phyloP scores from a whole-genome alignment of 2,329 filamentous ascomycete species.

The Xenosphaeropsis pyriputrescens region DNA sequence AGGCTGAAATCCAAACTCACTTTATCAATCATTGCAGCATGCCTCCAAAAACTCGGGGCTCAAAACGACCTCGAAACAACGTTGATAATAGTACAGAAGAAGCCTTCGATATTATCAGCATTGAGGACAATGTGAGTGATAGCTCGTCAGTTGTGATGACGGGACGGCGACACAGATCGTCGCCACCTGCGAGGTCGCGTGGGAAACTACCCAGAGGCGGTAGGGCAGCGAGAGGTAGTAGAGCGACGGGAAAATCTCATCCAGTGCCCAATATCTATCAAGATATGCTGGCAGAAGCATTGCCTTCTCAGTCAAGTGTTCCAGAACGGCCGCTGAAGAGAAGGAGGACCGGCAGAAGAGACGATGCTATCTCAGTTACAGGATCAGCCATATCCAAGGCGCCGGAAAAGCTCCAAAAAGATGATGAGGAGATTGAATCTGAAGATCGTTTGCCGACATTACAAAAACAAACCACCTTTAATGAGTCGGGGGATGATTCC shows the following conservation, averaged over 20 bases:
- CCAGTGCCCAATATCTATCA: slow-evolving; percentile 23
- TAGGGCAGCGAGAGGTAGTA: no score
- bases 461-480: slow-evolving; percentile 21
- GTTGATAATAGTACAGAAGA: neutral
- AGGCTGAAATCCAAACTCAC: no score
- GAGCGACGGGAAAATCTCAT: slow-evolving; percentile 6
- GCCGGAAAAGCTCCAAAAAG: slow-evolving; percentile 5
- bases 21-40: neutral
- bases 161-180: neutral
- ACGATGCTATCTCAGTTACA: slow-evolving; percentile 2
- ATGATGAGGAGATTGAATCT: slow-evolving; percentile 14
- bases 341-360: slow-evolving; percentile 10
- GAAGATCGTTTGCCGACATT: slow-evolving; percentile 15
- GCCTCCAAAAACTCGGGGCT: neutral
- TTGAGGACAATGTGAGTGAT: neutral
- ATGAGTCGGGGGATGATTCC: slow-evolving; percentile 37
- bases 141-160: neutral
- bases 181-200: no score
- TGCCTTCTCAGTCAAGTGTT: slow-evolving; percentile 16
- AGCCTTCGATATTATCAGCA: neutral
- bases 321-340: slow-evolving; percentile 21
- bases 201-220: no score
- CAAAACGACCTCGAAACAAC: neutral
- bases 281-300: slow-evolving; percentile 27
- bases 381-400: slow-evolving; percentile 4